Evolutionary conservation across 176 grass and related monocot genomes (phyloP), one percentile per base, ranked within the genome.

Genomic region (Tuctoria greenei): DNA sequence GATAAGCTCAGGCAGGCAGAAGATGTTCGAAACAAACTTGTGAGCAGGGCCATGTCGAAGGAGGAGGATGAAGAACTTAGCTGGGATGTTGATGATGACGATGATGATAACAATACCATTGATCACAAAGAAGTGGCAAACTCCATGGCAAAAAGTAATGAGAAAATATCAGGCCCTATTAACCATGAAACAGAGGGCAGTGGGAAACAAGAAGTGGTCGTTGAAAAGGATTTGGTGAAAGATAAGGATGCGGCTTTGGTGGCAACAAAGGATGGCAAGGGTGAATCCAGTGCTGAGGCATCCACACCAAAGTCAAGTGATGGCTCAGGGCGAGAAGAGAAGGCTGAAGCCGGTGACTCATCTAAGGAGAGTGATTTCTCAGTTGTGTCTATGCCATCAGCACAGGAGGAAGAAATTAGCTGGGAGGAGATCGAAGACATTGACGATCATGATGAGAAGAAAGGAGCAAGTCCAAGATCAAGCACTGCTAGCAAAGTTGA

Each of bases 351-450:
- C 37, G 74, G 52, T 18, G 79, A 69, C 62, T 87, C 80, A 43
- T 69, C 80, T 8, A 87, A 87, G 74, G 74, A 40, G 18, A 78
- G 52, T 79, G 91, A 93, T 62, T 85, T 92, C 38, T 91, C 84
- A 44, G 63, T 88, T 42, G 71, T 91, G 8, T 85, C 91, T 79
- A 40, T 37, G 23, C 79, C 81, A 41, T 88, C 75, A 46, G 61
- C 45, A 6, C 73, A 91, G 42, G 95, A 92, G 82, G 95, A 97
- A 76, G 86, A 97, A 76, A 52, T 97, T 64, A 93, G 84, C 63
- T 97, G 91, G 91, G 88, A 93, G 64, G 91, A 86, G 37, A 88
- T 97, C 74, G 91, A 93, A 58, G 84, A 92, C 69, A n/a, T 90
- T 8, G 82, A 66, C 3, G 86, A 89, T 85, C 25, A 86, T 68